Percentiles rank a stretch among this genome's conserved stretches.
phyloP scores from a whole-genome alignment of 768 basidiomycete genomes.

The Lyophyllum semitale region DNA sequence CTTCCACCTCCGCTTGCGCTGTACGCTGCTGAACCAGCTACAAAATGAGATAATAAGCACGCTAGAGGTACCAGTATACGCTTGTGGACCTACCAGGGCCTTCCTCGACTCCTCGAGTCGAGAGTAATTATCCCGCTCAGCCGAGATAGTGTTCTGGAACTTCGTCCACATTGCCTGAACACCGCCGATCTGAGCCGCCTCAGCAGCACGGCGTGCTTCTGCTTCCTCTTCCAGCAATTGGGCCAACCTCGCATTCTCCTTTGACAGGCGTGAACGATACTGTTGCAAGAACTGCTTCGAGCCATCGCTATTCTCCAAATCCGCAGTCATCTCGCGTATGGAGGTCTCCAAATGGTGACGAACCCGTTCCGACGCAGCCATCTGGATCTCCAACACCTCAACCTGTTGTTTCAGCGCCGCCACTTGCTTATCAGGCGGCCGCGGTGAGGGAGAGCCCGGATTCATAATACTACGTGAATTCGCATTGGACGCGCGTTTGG shows the following conservation, averaged over 20 bases:
- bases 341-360: slow-evolving; percentile 64
- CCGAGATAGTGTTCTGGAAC: slow-evolving; percentile 57
- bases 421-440: slow-evolving; percentile 49
- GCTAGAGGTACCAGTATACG: background rate
- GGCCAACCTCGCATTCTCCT: slow-evolving; percentile 56
- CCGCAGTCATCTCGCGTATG: slow-evolving; percentile 57
- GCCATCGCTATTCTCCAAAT: slow-evolving; percentile 65
- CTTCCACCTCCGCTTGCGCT: slow-evolving; percentile 65
- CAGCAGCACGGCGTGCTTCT: slow-evolving; percentile 59
- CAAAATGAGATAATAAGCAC: background rate
- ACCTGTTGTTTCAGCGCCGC: slow-evolving; percentile 62
- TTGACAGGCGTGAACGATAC: slow-evolving; percentile 54
- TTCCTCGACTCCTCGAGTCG: slow-evolving; percentile 72
- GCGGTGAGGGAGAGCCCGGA: slow-evolving; percentile 29
- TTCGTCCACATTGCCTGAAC: slow-evolving; percentile 69
- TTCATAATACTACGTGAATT: slow-evolving; percentile 34
- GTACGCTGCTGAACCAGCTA: slow-evolving; percentile 70
- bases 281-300: slow-evolving; percentile 64
- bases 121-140: slow-evolving; percentile 62
- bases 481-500: slow-evolving; percentile 39
- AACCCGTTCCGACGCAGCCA: slow-evolving; percentile 68
- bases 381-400: slow-evolving; percentile 66
- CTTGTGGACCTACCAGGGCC: slow-evolving; percentile 53
- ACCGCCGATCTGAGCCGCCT: slow-evolving; percentile 64
- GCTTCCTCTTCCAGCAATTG: slow-evolving; percentile 65